Base-by-base conservation (phyloP, 306 rosid genomes). In the Benincasa hispida region DNA sequence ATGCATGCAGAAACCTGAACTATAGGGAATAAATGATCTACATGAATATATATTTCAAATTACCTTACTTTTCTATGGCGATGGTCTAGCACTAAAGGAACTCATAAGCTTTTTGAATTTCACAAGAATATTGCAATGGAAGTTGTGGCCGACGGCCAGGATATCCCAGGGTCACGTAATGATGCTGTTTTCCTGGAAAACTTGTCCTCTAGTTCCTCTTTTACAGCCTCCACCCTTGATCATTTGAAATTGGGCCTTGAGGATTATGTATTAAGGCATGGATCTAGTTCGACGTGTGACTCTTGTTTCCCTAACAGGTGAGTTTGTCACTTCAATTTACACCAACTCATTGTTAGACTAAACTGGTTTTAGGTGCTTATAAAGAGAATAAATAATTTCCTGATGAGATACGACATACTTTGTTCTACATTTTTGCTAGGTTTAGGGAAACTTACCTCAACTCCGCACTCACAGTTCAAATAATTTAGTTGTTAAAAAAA, bases 201-300 rank as follows among this genome's bases (percentile, higher is more conserved):
- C 77, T 79, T 80, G 59, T 42, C 69, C 84, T 63, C 76, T 51
- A 79, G 84, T 14, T 73, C 72, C 54, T 85, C 90, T 61, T 51
- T 79, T 27, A 41, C 86, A 60, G 85, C 90, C 53, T 83, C 98
- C 75, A 89, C 81, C 82, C 87, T 92, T 63, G 93, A 89, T 77
- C 82, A 73, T 82, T 81, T 94, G 78, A 87, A 81, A 83, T 90
- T 89, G 14, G 96, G 99, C 83, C 82, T 90, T 66, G 86, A 85
- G 82, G 92, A 87, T 79, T 94, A 90, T 73, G 91, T 85, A 81
- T 82, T 83, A 32, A 90, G 82, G 93, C 96, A 90, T 82, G 91
- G 89, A 83, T 87, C 88, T 68, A 82, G 67, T 68, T 82, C 85
- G 72, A 72, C 69, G 54, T 92, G 97, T 42, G 80, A 54, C 69